These are phyloP conservation scores for Ceratobasidium sp. DNA, from an alignment of 1,284 basidiomycete species.

Conservation along the genomic window DNA sequence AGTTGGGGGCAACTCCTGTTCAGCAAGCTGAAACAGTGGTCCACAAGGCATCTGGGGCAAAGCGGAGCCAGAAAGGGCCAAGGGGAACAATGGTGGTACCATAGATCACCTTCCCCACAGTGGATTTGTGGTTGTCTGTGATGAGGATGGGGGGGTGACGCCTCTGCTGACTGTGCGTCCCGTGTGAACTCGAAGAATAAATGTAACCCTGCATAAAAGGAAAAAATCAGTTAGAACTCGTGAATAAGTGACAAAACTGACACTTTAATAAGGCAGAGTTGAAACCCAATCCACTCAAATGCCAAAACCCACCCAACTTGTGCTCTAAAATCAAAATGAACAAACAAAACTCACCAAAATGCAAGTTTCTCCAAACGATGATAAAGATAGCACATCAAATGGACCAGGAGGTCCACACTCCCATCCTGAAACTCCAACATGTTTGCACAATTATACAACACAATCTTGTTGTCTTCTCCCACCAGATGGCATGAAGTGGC, in stretches of 20 bases:
- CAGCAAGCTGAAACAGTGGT: no score
- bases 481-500: conserved; percentile 51
- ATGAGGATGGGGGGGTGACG: conserved; percentile 96
- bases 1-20: no score
- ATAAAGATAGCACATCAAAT: conserved; percentile 98
- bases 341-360: conserved; percentile 67
- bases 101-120: conserved; percentile 52
- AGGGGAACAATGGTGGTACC: no score
- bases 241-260: neutral
- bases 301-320: neutral
- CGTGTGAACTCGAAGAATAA: conserved; percentile 85
- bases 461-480: conserved; percentile 72
- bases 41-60: no score
- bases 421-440: conserved; percentile 92
- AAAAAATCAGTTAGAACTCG: neutral
- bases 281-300: no score
- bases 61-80: no score
- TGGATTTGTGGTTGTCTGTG: conserved; percentile 98
- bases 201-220: conserved; percentile 76
- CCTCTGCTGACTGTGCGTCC: conserved; percentile 89
- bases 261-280: no score
- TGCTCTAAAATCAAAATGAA: neutral
- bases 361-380: conserved; percentile 98
- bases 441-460: conserved; percentile 96
- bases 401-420: conserved; percentile 88